Percentiles rank a stretch among this genome's conserved stretches.
phyloP scores from a whole-genome alignment of 2,329 filamentous ascomycete genomes.

The Venturiaceae sp. region DNA sequence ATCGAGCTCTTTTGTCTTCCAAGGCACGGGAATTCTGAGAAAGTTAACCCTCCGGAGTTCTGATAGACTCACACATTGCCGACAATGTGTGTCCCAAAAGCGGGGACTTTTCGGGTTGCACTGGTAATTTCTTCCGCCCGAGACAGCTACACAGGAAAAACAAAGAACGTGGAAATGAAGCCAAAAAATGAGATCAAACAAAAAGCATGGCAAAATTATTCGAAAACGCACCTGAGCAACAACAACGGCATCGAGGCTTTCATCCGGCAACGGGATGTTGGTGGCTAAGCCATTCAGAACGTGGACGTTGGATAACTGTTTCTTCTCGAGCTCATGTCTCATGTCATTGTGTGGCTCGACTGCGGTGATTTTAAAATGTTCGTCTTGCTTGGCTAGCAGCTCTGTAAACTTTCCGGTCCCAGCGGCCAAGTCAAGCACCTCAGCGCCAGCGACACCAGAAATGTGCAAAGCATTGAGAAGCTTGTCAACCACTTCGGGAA shows the following conservation, averaged over 20 bases:
- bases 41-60: background rate
- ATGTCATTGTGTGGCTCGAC: slow-evolving; percentile 59
- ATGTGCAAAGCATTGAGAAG: slow-evolving; percentile 50
- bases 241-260: slow-evolving; percentile 55
- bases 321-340: slow-evolving; percentile 50
- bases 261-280: slow-evolving; percentile 44
- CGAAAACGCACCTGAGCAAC: slow-evolving; percentile 52
- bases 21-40: background rate
- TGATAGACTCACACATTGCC: background rate
- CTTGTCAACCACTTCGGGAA: slow-evolving; percentile 44
- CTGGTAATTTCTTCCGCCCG: background rate
- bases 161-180: background rate
- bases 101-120: background rate
- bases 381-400: slow-evolving; percentile 46
- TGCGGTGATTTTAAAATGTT: slow-evolving; percentile 50
- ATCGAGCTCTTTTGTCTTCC: background rate
- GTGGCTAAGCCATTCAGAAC: slow-evolving; percentile 50
- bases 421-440: slow-evolving; percentile 54
- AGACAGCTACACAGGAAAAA: background rate
- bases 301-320: slow-evolving; percentile 45
- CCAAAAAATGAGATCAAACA: background rate
- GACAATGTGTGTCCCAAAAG: background rate
- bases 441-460: slow-evolving; percentile 33
- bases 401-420: slow-evolving; percentile 66
- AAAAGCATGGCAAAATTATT: background rate